These are phyloP conservation scores for Penicillium canescens DNA, from an alignment of 495 filamentous ascomycete species.

Conservation along the genomic window DNA sequence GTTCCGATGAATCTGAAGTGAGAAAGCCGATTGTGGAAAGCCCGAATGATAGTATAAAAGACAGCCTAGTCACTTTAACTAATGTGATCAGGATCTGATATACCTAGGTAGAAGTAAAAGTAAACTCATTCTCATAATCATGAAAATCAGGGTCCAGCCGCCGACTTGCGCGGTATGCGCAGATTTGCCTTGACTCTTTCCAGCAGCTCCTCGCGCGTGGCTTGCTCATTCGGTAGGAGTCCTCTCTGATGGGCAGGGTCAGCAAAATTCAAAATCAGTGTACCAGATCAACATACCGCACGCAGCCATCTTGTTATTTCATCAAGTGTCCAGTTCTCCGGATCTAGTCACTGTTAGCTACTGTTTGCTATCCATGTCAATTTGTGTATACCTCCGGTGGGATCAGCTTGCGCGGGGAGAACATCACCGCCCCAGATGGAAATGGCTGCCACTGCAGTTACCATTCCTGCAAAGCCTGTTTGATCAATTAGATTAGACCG, in stretches of 20 bases:
- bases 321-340: slow-evolving; percentile 68
- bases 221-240: slow-evolving; percentile 63
- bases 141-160: slow-evolving; percentile 8
- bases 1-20: too few relatives aligned
- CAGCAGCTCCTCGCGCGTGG: slow-evolving; percentile 73
- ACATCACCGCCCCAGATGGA: slow-evolving; percentile 81
- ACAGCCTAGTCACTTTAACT: too few relatives aligned
- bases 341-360: slow-evolving; percentile 43
- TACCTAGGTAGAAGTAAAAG: too few relatives aligned
- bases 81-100: too few relatives aligned
- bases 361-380: background rate
- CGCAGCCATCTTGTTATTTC: slow-evolving; percentile 76
- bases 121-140: too few relatives aligned
- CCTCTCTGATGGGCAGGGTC: slow-evolving; percentile 57
- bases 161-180: slow-evolving; percentile 43
- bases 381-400: slow-evolving; percentile 62
- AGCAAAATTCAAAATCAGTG: background rate
- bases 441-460: slow-evolving; percentile 81
- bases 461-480: slow-evolving; percentile 71
- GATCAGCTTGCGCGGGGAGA: slow-evolving; percentile 70
- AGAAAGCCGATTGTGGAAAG: too few relatives aligned
- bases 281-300: slow-evolving; percentile 53
- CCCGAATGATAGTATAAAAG: too few relatives aligned
- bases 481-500: background rate
- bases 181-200: slow-evolving; percentile 81